A percentile compares a stretch with the other conserved stretches of the same genome.
Evolutionary conservation across 2,329 filamentous ascomycete genomes (phyloP).

Genomic region (Penicillium sclerotigenum): DNA sequence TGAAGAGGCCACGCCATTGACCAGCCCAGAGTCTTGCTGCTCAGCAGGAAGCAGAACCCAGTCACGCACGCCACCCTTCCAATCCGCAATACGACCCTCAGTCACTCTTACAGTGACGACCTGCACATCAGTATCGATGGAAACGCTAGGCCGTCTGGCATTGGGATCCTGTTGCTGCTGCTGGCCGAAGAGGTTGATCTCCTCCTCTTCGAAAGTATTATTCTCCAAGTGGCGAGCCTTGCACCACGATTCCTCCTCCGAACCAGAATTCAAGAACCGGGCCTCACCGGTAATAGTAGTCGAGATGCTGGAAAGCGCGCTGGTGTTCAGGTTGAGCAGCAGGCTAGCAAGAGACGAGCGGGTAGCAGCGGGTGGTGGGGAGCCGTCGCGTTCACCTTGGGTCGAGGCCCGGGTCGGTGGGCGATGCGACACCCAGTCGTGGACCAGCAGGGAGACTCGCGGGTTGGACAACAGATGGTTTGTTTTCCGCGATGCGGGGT

Average conservation of each 20-base stretch:
- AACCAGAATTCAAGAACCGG: constrained; percentile 66
- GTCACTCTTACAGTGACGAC: constrained; percentile 83
- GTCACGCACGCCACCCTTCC: constrained; percentile 90
- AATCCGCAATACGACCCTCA: constrained; percentile 86
- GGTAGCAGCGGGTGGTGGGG: constrained; percentile 59
- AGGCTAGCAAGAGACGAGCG: constrained; percentile 76
- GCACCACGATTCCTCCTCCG: constrained; percentile 81
- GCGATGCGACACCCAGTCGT: constrained; percentile 95
- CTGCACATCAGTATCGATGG: constrained; percentile 71
- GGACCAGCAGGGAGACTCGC: constrained; percentile 87
- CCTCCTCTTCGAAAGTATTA: constrained; percentile 74
- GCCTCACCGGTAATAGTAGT: constrained; percentile 93
- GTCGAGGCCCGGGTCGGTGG: constrained; percentile 67
- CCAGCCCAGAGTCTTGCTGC: constrained; percentile 19
- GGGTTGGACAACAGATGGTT: constrained; percentile 80
- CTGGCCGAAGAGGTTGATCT: constrained; percentile 45
- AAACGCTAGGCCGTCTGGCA: constrained; percentile 54
- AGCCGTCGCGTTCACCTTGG: constrained; percentile 57
- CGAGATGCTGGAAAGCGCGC: constrained; percentile 80
- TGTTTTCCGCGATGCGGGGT: constrained; percentile 67
- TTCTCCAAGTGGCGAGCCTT: constrained; percentile 81
- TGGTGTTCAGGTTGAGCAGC: constrained; percentile 86
- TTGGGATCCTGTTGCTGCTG: constrained; percentile 29
- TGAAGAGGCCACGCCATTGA: constrained; percentile 30
- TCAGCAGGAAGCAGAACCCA: constrained; percentile 52